phyloP scores from a whole-genome alignment of 1,284 basidiomycete genomes.

The Irpex lacteus region DNA sequence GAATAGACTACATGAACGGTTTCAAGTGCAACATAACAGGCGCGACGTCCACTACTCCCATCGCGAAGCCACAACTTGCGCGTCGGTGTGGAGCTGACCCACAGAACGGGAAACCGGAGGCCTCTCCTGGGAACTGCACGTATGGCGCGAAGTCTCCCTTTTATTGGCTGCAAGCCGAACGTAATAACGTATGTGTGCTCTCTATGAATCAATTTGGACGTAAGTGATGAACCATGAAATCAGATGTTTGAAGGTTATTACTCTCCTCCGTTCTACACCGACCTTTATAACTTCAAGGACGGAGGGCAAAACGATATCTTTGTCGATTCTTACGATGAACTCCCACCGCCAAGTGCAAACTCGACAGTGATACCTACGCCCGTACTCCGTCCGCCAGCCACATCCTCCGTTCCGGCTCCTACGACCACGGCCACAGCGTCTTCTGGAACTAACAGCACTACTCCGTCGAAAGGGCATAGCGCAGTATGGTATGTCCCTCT shows the following conservation, averaged over 20 bases:
- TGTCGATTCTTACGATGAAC: conserved; percentile 32
- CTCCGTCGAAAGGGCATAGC: background rate
- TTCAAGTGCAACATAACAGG: conserved; percentile 70
- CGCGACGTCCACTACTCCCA: conserved; percentile 45
- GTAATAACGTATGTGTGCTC: conserved; percentile 29
- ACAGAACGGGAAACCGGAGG: conserved; percentile 21
- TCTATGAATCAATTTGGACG: background rate
- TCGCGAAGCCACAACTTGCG: conserved; percentile 34
- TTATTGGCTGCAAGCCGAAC: conserved; percentile 58
- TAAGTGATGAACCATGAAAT: too few species aligned
- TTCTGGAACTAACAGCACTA: background rate
- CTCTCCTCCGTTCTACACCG: conserved; percentile 54
- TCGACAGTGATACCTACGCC: conserved; percentile 7
- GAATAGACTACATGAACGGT: conserved; percentile 70
- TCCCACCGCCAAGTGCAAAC: conserved; percentile 12
- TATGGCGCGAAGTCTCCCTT: conserved; percentile 66
- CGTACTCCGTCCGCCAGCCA: background rate
- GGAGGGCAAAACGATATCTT: conserved; percentile 68
- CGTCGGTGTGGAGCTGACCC: conserved; percentile 33
- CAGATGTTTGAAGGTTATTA: conserved; percentile 56
- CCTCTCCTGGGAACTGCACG: conserved; percentile 49
- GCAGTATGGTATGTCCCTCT: background rate
- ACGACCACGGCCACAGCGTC: background rate
- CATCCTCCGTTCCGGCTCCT: background rate
- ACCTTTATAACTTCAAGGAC: conserved; percentile 55